Conservation (phyloP, 2,329 filamentous ascomycete genomes). For the Diaporthe ampelina region DNA sequence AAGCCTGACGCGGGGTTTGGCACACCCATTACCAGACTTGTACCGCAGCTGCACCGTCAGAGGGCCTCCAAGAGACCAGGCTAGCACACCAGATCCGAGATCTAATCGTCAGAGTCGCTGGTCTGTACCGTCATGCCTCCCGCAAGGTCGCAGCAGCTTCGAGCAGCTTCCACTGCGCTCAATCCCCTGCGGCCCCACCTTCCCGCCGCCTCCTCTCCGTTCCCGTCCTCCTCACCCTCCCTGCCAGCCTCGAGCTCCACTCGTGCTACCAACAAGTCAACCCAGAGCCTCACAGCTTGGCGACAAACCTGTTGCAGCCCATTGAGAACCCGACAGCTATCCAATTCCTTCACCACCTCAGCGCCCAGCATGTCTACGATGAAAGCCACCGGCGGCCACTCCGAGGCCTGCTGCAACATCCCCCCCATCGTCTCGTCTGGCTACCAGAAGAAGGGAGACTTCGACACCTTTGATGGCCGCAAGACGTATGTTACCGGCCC, state of each 20-base stretch:
- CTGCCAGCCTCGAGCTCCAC: neutral
- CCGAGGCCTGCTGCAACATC: conserved; percentile 59
- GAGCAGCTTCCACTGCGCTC: conserved; percentile 33
- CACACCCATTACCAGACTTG: neutral
- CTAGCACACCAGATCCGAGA: conserved; percentile 11
- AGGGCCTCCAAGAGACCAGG: neutral
- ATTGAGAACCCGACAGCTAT: neutral
- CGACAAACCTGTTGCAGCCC: conserved; percentile 29
- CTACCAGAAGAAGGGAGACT: conserved; percentile 61
- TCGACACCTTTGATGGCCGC: conserved; percentile 58
- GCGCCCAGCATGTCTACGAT: conserved; percentile 52
- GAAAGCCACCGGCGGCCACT: conserved; percentile 54
- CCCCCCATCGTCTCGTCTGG: conserved; percentile 60
- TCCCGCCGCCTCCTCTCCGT: conserved; percentile 1
- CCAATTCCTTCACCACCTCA: conserved; percentile 34
- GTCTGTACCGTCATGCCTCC: conserved; percentile 13
- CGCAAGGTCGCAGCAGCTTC: conserved; percentile 21
- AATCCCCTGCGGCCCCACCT: conserved; percentile 25
- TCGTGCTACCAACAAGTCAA: neutral
- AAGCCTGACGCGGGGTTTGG: conserved; percentile 12
- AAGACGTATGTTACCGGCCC: conserved; percentile 66
- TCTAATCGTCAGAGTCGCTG: conserved; percentile 10
- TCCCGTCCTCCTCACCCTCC: neutral
- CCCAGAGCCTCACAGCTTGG: neutral
- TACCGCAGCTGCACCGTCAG: conserved; percentile 1